Base-by-base conservation (phyloP, 805 yeast species). In the Wickerhamomyces bisporus region DNA sequence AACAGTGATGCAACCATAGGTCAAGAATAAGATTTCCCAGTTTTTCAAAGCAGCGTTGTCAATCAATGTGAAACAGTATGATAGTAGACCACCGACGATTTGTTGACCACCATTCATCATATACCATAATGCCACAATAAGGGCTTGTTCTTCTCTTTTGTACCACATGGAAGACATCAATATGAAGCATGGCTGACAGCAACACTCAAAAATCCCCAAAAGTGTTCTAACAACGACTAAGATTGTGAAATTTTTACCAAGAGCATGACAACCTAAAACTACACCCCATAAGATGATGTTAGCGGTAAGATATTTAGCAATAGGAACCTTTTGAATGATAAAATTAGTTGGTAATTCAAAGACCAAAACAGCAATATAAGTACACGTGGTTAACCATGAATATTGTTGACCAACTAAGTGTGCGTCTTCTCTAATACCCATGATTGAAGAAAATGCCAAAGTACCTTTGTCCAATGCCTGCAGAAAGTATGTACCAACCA, bases 141-240 rank as follows among this genome's bases (percentile, higher is more conserved):
- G 57, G 15, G 68, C 62, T 50, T 72, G 78, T 45, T 73, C 77
- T 6, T 66, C 57, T 40, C 67, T 68, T 20, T 71, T 68, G 52
- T 75, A 78, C 64, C 75, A 78, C 79, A 74, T 73, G 14, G 79
- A 70, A 34, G 77, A 71, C 38, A 77, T 62, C 17, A 75, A 61
- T 34, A 73, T 66, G 38, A 73, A 68, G 1, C 75, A 73, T 4
- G 77, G 76, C 3, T 75, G 71, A 38, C 73, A 66, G n/a, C 70
- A 65, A 11, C 73, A 55, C 48, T 75, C 81, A 41, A 72, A 70
- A 13, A 66, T 44, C 12, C 80, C 80, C 18, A 75, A 50, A 16
- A 75, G 55, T 13, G 70, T 61, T 35, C 80, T 57, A 1, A 71
- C 70, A 19, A 70, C 56, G 71, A 75, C 70, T 26, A 74, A 58